Evolutionary conservation across 2,329 filamentous ascomycete species (phyloP), one percentile per base, ranked within the genome.

Genomic region (Calonectria hawksworthii): DNA sequence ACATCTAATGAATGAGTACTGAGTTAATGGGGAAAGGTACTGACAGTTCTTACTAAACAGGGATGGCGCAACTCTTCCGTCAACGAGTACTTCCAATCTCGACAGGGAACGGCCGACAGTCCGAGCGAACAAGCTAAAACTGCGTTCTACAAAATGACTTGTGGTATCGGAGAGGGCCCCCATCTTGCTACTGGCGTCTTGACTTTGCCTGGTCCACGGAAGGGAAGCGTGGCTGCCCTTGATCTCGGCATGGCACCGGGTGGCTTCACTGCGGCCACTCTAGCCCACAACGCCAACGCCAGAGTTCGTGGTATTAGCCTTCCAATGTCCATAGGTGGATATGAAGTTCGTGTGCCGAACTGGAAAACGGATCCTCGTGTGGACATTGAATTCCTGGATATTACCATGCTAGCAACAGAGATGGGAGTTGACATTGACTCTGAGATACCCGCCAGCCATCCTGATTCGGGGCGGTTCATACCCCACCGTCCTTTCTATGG

Each of bases 321-420:
- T n/a, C 34, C 32, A 2, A n/a, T 36, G 8, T 10, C 13, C 2
- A 41, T 68, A 23, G 65, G 50, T 3, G 65, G 47, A 21, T 36
- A 54, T 21, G 47, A 68, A 38, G 50, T 68, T 13, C 50, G 50
- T 8, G 18, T 56, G 13, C 50, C 65, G 6, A 14, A 21, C 4
- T 68, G 50, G 47, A 36, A 41, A 10, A 41, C 5, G 23, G 14
- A 34, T 18, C 41, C 41, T 2, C 50, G 47, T 14, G 10, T 56
- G 23, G 11, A 50, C 14, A 56, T 68, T 21, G 18, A 54, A 54
- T 68, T 68, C 26, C 16, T 68, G 18, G 65, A 68, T 50, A 68
- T 68, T 23, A 68, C 47, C 36, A 68, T 68, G 65, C 34, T 68
- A 23, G 65, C 65, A n/a, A 36, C 50, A 9, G 50, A 68, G 16